These are phyloP conservation scores for Helichrysum umbraculigerum DNA, from an alignment of 129 eudicot genomes.

Conservation along the genomic window DNA sequence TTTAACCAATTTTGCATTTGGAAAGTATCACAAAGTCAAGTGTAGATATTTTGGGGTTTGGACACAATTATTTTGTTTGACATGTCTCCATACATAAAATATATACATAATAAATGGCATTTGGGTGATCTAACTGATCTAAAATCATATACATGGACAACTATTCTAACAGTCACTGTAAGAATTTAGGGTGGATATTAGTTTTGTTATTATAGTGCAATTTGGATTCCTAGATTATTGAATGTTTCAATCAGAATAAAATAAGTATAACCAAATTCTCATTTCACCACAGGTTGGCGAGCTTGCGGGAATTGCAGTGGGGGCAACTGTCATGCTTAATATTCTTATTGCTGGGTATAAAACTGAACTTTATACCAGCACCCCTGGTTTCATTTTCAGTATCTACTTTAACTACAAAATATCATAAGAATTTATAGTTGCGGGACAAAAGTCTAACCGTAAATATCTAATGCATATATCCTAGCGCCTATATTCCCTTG, in stretches of 20 bases:
- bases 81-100: background rate
- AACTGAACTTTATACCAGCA: constrained; percentile 8
- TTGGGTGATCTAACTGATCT: background rate
- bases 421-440: background rate
- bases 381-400: constrained; percentile 10
- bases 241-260: background rate
- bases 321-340: constrained; percentile 98
- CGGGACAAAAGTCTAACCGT: background rate
- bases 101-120: background rate
- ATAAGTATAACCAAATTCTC: constrained; percentile 19
- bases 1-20: background rate
- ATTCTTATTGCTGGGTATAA: constrained; percentile 94
- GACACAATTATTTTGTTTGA: background rate
- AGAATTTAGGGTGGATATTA: too few species aligned
- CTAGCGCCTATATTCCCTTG: background rate
- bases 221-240: background rate
- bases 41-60: constrained; percentile 7
- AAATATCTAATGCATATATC: background rate
- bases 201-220: background rate
- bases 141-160: background rate
- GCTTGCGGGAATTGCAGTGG: constrained; percentile 94
- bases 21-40: constrained; percentile 12
- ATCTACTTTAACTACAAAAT: constrained; percentile 1
- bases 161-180: background rate
- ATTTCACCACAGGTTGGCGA: constrained; percentile 77